phyloP scores from a whole-genome alignment of 306 rosid genomes.

The Hippophae rhamnoides region DNA sequence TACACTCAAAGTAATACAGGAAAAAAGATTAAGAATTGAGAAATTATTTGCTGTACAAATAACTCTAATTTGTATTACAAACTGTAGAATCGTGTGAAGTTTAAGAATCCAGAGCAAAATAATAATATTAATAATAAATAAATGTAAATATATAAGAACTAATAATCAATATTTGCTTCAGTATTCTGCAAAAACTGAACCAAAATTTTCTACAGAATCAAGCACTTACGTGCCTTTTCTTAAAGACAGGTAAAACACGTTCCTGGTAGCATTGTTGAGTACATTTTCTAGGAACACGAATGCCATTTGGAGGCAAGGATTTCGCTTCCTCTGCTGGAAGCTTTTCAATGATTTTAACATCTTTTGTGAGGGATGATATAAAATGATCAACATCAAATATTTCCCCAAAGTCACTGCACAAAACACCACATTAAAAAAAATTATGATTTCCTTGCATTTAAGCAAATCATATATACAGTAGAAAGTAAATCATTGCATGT shows the following conservation, averaged over 20 bases:
- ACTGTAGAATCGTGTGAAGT: no score
- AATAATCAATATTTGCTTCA: not conserved
- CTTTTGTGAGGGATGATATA: slow-evolving; percentile 58
- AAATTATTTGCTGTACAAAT: no score
- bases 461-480: not conserved
- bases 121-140: no score
- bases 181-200: not conserved
- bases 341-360: slow-evolving; percentile 51
- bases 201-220: not conserved
- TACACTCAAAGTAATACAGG: not conserved
- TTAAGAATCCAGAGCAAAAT: no score
- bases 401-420: slow-evolving; percentile 71
- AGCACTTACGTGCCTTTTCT: slow-evolving; percentile 58
- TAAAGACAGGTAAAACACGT: slow-evolving; percentile 62
- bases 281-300: slow-evolving; percentile 92
- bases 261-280: slow-evolving; percentile 48
- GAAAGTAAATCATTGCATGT: slow-evolving; percentile 4
- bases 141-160: no score
- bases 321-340: slow-evolving; percentile 44
- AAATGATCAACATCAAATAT: slow-evolving; percentile 74
- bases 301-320: slow-evolving; percentile 29
- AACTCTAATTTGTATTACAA: no score
- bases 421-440: slow-evolving; percentile 9
- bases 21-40: not conserved
- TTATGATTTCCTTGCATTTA: slow-evolving; percentile 3